Evolutionary conservation across 495 filamentous ascomycete genomes (phyloP).

Genomic region (Lophiostoma macrostomum): DNA sequence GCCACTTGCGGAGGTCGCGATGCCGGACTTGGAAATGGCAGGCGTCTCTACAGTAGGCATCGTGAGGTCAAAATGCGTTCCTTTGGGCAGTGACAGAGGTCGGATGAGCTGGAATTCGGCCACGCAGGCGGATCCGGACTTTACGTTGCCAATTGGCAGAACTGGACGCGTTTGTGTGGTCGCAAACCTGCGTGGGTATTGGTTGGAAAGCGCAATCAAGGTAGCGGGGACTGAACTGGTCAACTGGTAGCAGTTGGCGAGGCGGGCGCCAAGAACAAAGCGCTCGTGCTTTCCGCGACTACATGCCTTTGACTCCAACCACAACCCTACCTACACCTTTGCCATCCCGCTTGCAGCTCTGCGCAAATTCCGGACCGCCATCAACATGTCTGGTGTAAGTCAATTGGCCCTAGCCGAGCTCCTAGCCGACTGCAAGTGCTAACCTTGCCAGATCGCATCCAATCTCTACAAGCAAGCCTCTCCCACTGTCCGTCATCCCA

Average conservation of each 20-base stretch:
- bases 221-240: too few species aligned
- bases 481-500: conserved; percentile 16
- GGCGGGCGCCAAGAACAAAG: not conserved
- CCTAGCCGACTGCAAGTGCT: conserved; percentile 3
- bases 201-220: too few species aligned
- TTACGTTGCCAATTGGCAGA: too few species aligned
- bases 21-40: conserved; percentile 65
- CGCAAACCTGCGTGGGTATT: too few species aligned
- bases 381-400: conserved; percentile 57
- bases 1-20: conserved; percentile 67
- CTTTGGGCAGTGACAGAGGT: too few species aligned
- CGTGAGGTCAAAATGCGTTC: too few species aligned
- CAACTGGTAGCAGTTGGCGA: too few species aligned
- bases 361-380: not conserved
- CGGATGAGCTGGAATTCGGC: too few species aligned
- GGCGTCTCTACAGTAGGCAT: conserved; percentile 39
- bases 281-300: too few species aligned
- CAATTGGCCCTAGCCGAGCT: conserved; percentile 17
- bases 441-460: conserved; percentile 51
- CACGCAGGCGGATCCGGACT: too few species aligned
- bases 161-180: too few species aligned
- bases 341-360: conserved; percentile 8
- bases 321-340: conserved; percentile 1
- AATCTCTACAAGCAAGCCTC: conserved; percentile 78
- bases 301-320: too few species aligned